Base-by-base conservation (phyloP, 805 yeast species). In the Saturnispora hagleri region DNA sequence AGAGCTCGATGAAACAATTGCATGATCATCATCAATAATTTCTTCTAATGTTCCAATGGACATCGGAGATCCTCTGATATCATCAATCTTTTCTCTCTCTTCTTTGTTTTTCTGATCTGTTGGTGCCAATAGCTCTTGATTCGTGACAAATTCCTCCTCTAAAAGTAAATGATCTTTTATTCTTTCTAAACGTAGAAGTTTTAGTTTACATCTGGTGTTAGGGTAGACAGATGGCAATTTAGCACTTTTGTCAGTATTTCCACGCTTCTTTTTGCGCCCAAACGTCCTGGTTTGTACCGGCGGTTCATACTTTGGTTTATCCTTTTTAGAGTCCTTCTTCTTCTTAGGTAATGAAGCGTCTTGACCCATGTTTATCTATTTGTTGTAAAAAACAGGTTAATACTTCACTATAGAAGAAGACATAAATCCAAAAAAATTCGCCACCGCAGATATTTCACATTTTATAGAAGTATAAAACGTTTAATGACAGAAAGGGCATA, bases 21-120 rank as follows among this genome's bases (percentile, higher is more conserved):
- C 99, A 69, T 93, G 99, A 66, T 93, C 99, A 69, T 93, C 99
- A 65, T 93, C 99, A 60, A 93, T 88, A 55, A 93, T 88, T 72
- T 93, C 99, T 67, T 93, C 99, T 62, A 93, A 75, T 3, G 97
- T 89, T 47, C 99, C 99, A 55, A 93, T 86, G 41, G 96, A 84
- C 86, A 93, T 84, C 52, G 99, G 99, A 43, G 88, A 82, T 6
- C 99, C 99, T 69, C 99, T 82, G 63, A 93, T 79, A 60, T 90
- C 97, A 65, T 93, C 98, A 53, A 93, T 84, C 68, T 90, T 89
- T 60, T 89, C 90, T 60, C 97, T 78, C 69, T 93, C 99, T 68
- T 93, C 99, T 26, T 89, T 95, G 64, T 90, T 96, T 69, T 88
- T 88, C 64, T 93, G 96, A 67, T 93, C 98, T 42, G 95, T 89